Evolutionary conservation across 2,329 filamentous ascomycete genomes (phyloP), one percentile per base, ranked within the genome.

Genomic region (Blastomyces percursus): DNA sequence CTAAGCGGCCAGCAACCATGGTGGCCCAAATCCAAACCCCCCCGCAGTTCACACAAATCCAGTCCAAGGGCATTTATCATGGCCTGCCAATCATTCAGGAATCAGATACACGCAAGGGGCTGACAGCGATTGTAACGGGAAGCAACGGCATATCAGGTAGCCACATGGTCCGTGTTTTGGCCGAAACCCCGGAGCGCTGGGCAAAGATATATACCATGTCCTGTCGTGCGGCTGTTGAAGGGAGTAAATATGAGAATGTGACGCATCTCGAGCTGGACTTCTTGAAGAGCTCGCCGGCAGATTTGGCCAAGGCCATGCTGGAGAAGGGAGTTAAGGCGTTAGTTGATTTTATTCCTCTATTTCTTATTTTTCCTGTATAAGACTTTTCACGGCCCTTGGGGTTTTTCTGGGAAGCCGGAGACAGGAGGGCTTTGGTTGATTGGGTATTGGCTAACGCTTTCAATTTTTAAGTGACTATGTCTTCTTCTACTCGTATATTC

Each of bases 401-500:
- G 27, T 30, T 30, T 21, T 27, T 19, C 7, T 8, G 21, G 21
- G 4, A 19, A 12, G 40, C 9, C 19, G 19, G 59, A n/a, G 46
- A 52, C 24, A 32, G n/a, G 51, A 32, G n/a, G 51, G 52, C n/a
- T 21, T 55, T 55, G 21, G 21, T 27, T 14, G 11, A 50, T 30
- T 57, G 32, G 14, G 48, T 27, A 40, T 27, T 57, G 5, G 50
- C 27, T 32, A 46, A 38, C 51, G 3, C 8, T 48, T 24, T n/a
- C 1, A 24, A 24, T 16, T 32, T 19, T 35, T 48, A 46, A 72
- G 68, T 2, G 78, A 78, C 64, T 77, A 82, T 65, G 72, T 81
- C 24, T 83, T 82, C 70, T 84, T 82, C 72, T 82, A 79, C 63
- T 79, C 79, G 1, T 83, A 83, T 71, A 73, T 82, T n/a, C 81